Evolutionary conservation across 345 rosid genomes (phyloP), one percentile per base, ranked within the genome.

Genomic region (Euphorbia pulcherrima): DNA sequence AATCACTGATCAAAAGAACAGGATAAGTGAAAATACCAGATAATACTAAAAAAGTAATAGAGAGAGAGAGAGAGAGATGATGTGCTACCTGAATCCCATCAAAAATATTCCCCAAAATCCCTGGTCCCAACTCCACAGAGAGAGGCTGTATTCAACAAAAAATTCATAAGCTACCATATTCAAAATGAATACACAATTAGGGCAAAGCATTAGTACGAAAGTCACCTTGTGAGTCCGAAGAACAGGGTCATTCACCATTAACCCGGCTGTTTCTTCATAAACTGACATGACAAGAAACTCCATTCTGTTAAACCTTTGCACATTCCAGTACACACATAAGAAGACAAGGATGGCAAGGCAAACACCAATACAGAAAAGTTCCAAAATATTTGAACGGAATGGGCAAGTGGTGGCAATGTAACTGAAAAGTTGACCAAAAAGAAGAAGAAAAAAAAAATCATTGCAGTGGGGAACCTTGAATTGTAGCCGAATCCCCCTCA

Each of bases 401-500:
- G 13, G 18, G 18, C 50, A 44, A 44, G 1, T 18, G 16, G 50
- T 14, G n/a, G n/a, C n/a, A n/a, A 33, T 39, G 26, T n/a, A 56
- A 46, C 55, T 20, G 28, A 13, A 44, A 33, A 26, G 28, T 21
- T 8, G 3, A 1, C 12, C 18, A 35, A 41, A 53, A 33, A 33
- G 7, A 33, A 33, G 7, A 33, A 33, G 7, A 3, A 33, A 33
- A 33, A 33, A 33, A 33, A 7, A 75, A 47, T 1, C 37, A 23
- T 21, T 11, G 37, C 35, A 5, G 21, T 1, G 54, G 51, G 46
- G 56, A 55, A 95, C 98, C 99, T 92, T 95, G 99, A 72, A 95
- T 90, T 14, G 97, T 95, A 1, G 99, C 99, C 65, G 99, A 95
- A 79, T 95, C 86, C 82, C 99, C 99, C 84, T 95, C 99, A 80